These are phyloP conservation scores for Erythrobasidium hasegawianum DNA, from an alignment of 1,284 basidiomycete genomes.

Conservation along the genomic window DNA sequence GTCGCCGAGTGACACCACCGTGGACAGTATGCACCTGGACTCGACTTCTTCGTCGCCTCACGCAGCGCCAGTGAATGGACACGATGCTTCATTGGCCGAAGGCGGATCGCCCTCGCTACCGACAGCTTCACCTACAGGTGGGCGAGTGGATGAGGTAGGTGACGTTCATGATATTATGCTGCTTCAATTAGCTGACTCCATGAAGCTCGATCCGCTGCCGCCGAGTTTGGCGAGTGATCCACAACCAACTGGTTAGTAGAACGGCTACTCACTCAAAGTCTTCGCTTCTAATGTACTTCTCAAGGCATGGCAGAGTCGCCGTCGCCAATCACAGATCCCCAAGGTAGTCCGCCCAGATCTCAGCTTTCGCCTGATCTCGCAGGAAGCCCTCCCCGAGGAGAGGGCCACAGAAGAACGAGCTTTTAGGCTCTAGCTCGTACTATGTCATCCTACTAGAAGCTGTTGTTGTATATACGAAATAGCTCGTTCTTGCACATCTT, in stretches of 20 bases:
- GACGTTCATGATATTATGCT: too few species aligned
- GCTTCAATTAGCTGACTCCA: neutral
- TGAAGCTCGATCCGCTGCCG: slow-evolving; percentile 29
- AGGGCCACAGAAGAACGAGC: neutral
- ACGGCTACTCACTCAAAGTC: neutral
- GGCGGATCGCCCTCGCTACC: slow-evolving; percentile 28
- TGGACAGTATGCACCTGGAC: slow-evolving; percentile 19
- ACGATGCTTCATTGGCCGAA: slow-evolving; percentile 29
- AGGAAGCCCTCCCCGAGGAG: neutral
- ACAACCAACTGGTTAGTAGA: slow-evolving; percentile 18
- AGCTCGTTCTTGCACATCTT: neutral
- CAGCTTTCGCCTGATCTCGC: slow-evolving; percentile 25
- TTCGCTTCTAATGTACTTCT: neutral
- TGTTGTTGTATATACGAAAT: neutral
- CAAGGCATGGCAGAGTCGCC: slow-evolving; percentile 31
- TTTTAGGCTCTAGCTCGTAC: neutral
- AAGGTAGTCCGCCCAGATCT: slow-evolving; percentile 28
- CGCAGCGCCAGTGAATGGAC: slow-evolving; percentile 21
- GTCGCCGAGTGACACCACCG: slow-evolving; percentile 25
- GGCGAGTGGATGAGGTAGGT: slow-evolving; percentile 32
- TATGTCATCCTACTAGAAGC: neutral
- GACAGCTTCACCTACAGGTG: slow-evolving; percentile 25
- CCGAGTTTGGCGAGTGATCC: slow-evolving; percentile 18
- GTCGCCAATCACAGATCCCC: slow-evolving; percentile 27
- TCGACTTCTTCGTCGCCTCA: slow-evolving; percentile 23